These are phyloP conservation scores for Cryptococcus floricola DNA, from an alignment of 1,284 basidiomycete species.

Conservation along the genomic window DNA sequence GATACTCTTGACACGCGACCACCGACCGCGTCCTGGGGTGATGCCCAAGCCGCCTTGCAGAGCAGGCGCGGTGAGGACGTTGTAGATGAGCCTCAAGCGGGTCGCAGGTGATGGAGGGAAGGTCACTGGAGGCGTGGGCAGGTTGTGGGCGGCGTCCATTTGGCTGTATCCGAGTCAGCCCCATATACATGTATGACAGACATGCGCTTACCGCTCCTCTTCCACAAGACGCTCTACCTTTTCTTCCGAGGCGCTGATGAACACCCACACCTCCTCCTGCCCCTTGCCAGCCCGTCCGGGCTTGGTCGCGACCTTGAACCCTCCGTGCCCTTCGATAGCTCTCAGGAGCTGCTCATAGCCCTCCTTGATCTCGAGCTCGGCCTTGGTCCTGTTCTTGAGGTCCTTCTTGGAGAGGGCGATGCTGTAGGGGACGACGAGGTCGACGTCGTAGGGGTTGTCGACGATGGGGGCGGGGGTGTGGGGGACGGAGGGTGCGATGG, in stretches of 20 bases:
- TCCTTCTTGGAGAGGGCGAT: slow-evolving; percentile 13
- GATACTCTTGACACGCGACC: slow-evolving; percentile 73
- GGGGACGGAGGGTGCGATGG: slow-evolving; percentile 14
- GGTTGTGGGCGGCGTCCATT: slow-evolving; percentile 44
- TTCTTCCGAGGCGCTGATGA: slow-evolving; percentile 66
- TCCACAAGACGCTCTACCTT: slow-evolving; percentile 64
- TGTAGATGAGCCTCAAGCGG: slow-evolving; percentile 68
- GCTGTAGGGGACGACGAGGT: slow-evolving; percentile 43
- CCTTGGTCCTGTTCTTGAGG: slow-evolving; percentile 11
- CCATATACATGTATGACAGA: not conserved
- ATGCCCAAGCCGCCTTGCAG: slow-evolving; percentile 75
- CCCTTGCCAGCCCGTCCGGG: slow-evolving; percentile 27
- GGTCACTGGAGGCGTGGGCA: slow-evolving; percentile 61
- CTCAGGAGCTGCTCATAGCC: slow-evolving; percentile 36
- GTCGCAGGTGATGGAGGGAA: slow-evolving; percentile 57
- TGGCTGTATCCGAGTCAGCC: slow-evolving; percentile 12
- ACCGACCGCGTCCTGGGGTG: slow-evolving; percentile 63
- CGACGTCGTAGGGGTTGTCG: slow-evolving; percentile 41
- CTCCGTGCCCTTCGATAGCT: slow-evolving; percentile 37
- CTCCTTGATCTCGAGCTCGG: slow-evolving; percentile 29
- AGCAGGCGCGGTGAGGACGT: slow-evolving; percentile 65
- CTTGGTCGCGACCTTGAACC: slow-evolving; percentile 34
- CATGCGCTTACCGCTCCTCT: slow-evolving; percentile 63
- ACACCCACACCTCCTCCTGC: slow-evolving; percentile 71
- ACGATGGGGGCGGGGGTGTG: slow-evolving; percentile 11